These are phyloP conservation scores for Lepidium sativum DNA, from an alignment of 345 rosid genomes.

Conservation along the genomic window DNA sequence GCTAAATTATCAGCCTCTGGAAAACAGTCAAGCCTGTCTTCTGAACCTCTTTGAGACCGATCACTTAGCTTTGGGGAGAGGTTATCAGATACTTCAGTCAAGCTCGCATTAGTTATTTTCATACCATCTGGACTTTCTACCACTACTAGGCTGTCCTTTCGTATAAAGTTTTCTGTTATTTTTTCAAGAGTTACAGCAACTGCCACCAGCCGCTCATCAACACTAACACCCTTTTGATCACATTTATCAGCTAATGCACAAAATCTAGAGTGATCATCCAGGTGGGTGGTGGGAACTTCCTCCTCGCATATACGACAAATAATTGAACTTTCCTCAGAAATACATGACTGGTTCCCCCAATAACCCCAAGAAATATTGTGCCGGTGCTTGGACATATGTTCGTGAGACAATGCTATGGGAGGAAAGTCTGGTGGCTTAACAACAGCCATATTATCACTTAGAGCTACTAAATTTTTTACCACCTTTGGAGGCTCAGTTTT, in stretches of 20 bases:
- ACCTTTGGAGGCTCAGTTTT: constrained; percentile 44
- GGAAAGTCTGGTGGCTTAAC: too few species aligned
- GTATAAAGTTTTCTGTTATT: constrained; percentile 63
- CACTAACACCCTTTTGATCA: constrained; percentile 78
- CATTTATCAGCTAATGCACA: constrained; percentile 95
- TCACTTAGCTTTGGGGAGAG: constrained; percentile 94
- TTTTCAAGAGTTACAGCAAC: constrained; percentile 90
- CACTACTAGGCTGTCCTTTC: constrained; percentile 61
- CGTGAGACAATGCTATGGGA: constrained; percentile 56
- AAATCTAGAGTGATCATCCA: constrained; percentile 93
- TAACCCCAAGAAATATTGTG: constrained; percentile 91
- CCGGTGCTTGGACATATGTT: constrained; percentile 67
- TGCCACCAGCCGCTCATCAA: constrained; percentile 78
- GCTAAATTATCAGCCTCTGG: constrained; percentile 85
- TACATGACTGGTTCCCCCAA: constrained; percentile 75
- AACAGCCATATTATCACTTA: constrained; percentile 32
- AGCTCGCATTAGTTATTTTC: constrained; percentile 84
- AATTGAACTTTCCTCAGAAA: constrained; percentile 72
- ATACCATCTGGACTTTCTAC: constrained; percentile 85
- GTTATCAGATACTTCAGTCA: constrained; percentile 83
- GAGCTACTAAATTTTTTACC: too few species aligned
- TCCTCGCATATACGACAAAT: constrained; percentile 98
- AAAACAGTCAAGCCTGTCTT: constrained; percentile 97
- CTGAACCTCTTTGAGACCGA: constrained; percentile 95
- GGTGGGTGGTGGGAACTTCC: constrained; percentile 81